Evolutionary conservation across 2,329 filamentous ascomycete genomes (phyloP), one percentile per base, ranked within the genome.

Genomic region (Sclerotinia subarctica): DNA sequence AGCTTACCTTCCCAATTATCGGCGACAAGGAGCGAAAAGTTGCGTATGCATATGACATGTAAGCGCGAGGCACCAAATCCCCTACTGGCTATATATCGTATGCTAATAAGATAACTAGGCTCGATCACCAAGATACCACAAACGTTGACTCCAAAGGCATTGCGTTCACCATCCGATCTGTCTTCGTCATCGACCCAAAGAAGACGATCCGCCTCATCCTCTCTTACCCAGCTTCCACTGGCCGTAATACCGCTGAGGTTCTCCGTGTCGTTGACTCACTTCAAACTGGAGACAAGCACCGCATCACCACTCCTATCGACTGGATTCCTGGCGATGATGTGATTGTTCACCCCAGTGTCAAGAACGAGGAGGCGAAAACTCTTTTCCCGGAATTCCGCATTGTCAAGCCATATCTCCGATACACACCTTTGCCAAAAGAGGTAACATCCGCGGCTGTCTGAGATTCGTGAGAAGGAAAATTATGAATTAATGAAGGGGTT

Each of bases 181-280:
- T 97, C 78, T 97, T 96, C 85, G 85, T 97, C 82, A 95, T 97
- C 80, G 93, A 97, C 83, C 93, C 93, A 72, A 88, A 87, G 81
- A 97, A 96, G 89, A 94, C 90, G 80, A 95, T 97, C 82, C 90
- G 94, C 76, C 88, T 94, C 78, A 96, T 93, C 79, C 90, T 97
- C 83, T 89, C 91, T 78, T 97, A 97, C 85, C 94, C 94, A 54
- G 93, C 94, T 70, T 94, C 90, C 69, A 96, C 93, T 57, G 94
- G 94, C 81, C 88, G 91, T 78, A 94, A 93, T 85, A 88, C 89
- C 71, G 85, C 87, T 74, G 91, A 93, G 84, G 88, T 94, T 64
- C 87, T 93, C 74, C 88, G 90, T 77, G 88, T 93, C 73, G 81
- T 93, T 79, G 90, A 93, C 83, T 91, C 90, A 68, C 86, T 93